Conservation (phyloP, 768 basidiomycete species). For the Termitomyces sp. region DNA sequence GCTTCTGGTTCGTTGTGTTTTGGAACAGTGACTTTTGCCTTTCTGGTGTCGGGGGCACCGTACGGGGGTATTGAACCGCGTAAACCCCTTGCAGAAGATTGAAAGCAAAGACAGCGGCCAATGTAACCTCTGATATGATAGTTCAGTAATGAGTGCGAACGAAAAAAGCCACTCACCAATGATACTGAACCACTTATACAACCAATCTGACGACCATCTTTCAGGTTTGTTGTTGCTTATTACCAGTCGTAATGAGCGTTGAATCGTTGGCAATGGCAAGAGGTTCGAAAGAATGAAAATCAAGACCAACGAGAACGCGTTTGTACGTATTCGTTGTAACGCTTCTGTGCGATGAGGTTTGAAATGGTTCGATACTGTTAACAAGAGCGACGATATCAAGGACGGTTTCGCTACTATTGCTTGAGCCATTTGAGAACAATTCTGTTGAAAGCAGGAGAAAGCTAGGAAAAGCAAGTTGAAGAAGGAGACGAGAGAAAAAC, state of each 20-base stretch:
- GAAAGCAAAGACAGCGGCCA: constrained; percentile 29
- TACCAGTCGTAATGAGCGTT: constrained; percentile 26
- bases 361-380: constrained; percentile 26
- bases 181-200: constrained; percentile 35
- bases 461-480: not conserved
- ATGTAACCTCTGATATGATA: constrained; percentile 27
- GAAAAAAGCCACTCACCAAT: constrained; percentile 26
- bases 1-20: constrained; percentile 27
- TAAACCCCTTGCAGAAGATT: constrained; percentile 38
- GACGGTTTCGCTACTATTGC: not conserved
- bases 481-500: not conserved
- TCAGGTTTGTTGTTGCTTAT: constrained; percentile 18
- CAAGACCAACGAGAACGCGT: constrained; percentile 31
- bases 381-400: constrained; percentile 15
- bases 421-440: not conserved
- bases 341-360: constrained; percentile 45
- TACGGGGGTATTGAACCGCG: constrained; percentile 41
- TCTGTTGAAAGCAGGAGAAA: not conserved
- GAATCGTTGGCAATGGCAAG: constrained; percentile 36
- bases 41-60: constrained; percentile 30
- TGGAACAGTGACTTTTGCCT: constrained; percentile 23
- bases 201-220: constrained; percentile 30
- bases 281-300: constrained; percentile 33
- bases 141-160: not conserved
- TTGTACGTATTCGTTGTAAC: constrained; percentile 36